These are phyloP conservation scores for Cercospora sojina DNA, from an alignment of 2,329 filamentous ascomycete species.

Conservation along the genomic window DNA sequence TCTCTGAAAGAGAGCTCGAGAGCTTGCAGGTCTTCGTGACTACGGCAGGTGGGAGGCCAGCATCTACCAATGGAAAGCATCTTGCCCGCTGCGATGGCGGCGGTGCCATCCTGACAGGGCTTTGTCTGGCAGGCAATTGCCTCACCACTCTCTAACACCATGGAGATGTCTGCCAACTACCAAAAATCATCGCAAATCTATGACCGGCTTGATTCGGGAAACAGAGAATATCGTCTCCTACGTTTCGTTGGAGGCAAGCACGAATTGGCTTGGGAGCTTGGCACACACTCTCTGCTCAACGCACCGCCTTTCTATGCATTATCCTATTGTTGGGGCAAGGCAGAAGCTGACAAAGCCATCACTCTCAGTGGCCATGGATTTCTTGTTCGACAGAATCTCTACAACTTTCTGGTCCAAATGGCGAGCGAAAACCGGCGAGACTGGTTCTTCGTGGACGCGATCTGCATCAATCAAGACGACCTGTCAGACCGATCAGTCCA, in stretches of 20 bases:
- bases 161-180: conserved; percentile 5
- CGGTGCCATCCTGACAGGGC: too few relatives aligned
- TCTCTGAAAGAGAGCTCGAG: too few relatives aligned
- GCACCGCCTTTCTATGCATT: conserved; percentile 1
- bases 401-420: conserved; percentile 9
- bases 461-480: conserved; percentile 25
- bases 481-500: conserved; percentile 17
- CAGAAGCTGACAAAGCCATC: not conserved
- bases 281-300: not conserved
- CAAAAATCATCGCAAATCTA: not conserved
- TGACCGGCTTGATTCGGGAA: not conserved
- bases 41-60: not conserved
- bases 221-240: conserved; percentile 3
- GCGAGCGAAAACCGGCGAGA: conserved; percentile 4
- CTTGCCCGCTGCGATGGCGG: too few relatives aligned
- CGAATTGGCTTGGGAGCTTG: conserved; percentile 8
- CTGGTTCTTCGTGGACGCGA: conserved; percentile 21
- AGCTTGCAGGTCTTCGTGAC: not conserved
- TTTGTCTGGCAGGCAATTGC: too few relatives aligned
- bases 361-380: conserved; percentile 9
- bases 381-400: conserved; percentile 11
- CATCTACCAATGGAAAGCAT: too few relatives aligned
- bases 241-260: conserved; percentile 6
- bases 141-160: not conserved
- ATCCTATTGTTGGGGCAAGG: conserved; percentile 17